phyloP scores from a whole-genome alignment of 768 basidiomycete genomes.

The Clitopilus hobsonii region DNA sequence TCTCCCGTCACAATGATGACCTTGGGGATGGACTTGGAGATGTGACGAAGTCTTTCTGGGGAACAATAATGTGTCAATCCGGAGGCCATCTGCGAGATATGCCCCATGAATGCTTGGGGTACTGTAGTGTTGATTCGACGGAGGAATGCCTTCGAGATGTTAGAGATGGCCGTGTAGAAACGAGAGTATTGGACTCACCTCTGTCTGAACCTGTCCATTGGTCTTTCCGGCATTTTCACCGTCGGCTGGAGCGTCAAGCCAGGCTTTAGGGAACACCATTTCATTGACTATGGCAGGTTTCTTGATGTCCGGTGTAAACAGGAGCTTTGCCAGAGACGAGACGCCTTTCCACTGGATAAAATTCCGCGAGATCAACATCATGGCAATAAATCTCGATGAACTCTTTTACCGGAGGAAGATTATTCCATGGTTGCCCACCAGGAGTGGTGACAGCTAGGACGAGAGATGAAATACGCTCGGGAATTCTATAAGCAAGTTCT shows the following conservation, averaged over 20 bases:
- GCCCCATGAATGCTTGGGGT: constrained; percentile 56
- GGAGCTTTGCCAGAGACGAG: constrained; percentile 26
- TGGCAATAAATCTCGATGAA: not conserved
- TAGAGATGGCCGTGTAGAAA: not conserved
- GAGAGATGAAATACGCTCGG: constrained; percentile 63
- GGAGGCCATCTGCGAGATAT: constrained; percentile 71
- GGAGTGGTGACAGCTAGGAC: constrained; percentile 67
- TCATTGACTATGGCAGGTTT: constrained; percentile 48
- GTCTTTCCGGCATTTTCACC: constrained; percentile 55
- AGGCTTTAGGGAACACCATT: constrained; percentile 57
- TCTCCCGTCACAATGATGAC: constrained; percentile 67
- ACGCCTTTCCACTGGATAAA: constrained; percentile 34
- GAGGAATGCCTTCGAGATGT: constrained; percentile 37
- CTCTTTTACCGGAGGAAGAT: constrained; percentile 65
- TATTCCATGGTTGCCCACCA: constrained; percentile 51
- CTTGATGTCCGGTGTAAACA: constrained; percentile 39
- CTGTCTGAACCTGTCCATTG: constrained; percentile 55
- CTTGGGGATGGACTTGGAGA: constrained; percentile 59
- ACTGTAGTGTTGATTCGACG: constrained; percentile 46
- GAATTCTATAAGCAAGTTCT: constrained; percentile 69
- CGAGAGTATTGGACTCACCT: constrained; percentile 29
- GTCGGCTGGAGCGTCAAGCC: constrained; percentile 53
- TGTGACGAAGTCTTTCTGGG: constrained; percentile 37
- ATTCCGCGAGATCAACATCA: not conserved
- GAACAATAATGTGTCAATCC: constrained; percentile 58